A percentile compares a stretch with the other conserved stretches of the same genome.
phyloP scores from a whole-genome alignment of 495 filamentous ascomycete genomes.

The Sporormia fimetaria region DNA sequence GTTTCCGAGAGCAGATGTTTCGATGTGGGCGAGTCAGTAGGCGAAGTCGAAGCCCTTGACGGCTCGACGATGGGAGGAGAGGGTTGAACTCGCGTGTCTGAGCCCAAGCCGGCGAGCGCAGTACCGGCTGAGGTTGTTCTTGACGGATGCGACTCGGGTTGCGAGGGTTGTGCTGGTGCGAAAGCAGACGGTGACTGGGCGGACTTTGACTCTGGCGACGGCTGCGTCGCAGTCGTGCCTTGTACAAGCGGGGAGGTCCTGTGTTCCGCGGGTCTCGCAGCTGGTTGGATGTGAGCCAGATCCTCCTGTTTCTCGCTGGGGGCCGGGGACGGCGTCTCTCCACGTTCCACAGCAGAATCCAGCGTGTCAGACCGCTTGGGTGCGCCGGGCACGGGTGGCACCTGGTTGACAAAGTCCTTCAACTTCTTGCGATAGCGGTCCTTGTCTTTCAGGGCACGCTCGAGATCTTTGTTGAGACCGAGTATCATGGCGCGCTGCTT shows the following conservation, averaged over 20 bases:
- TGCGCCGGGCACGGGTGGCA: slow-evolving; percentile 39
- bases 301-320: slow-evolving; percentile 23
- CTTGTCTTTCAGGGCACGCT: slow-evolving; percentile 85
- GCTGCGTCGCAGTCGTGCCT: slow-evolving; percentile 5
- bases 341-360: slow-evolving; percentile 21
- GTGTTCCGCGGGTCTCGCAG: slow-evolving; percentile 8
- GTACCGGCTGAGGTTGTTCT: too few relatives aligned
- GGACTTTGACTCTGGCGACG: slow-evolving; percentile 11
- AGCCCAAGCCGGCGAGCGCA: too few relatives aligned
- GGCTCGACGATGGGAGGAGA: too few relatives aligned
- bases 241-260: slow-evolving; percentile 21
- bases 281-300: slow-evolving; percentile 7
- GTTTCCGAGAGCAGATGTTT: too few relatives aligned
- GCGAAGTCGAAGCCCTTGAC: too few relatives aligned
- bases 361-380: slow-evolving; percentile 23
- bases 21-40: too few relatives aligned
- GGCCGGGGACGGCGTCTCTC: slow-evolving; percentile 25
- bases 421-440: slow-evolving; percentile 84
- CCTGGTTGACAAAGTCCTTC: slow-evolving; percentile 54
- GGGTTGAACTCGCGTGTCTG: too few relatives aligned
- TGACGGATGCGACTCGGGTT: too few relatives aligned
- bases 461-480: slow-evolving; percentile 88
- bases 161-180: slow-evolving; percentile 13
- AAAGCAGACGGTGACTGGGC: slow-evolving; percentile 20
- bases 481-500: slow-evolving; percentile 91